Evolutionary conservation across 352 stramenopile species (phyloP), one percentile per base, ranked within the genome.

Genomic region (Phytophthora hybrid): DNA sequence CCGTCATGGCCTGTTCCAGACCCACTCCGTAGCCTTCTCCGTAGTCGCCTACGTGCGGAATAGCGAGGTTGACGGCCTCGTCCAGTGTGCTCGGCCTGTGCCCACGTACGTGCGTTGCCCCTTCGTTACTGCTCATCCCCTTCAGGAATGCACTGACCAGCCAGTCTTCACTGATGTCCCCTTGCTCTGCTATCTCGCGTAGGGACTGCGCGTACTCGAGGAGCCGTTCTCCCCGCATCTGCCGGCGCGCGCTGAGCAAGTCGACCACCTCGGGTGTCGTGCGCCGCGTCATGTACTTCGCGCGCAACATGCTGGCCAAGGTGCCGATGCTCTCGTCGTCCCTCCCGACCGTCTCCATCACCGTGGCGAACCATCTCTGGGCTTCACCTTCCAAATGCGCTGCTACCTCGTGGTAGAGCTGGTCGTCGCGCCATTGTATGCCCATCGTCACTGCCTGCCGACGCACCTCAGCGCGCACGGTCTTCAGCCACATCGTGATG

Each of bases 401-500:
- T 3, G 56, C 56, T 37, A 52, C 37, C n/a, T 62, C 37, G 37
- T 62, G 56, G 5, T 62, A 62, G 18, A 53, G 56, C 19, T 63
- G 57, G 9, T 4, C 5, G 21, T 63, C 37, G 1, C 21, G 39
- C 39, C 57, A 63, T 14, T 44, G 19, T 0, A 54, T 14, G 10
- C 57, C 57, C 57, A 63, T 54, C n/a, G 55, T 51, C 34, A 19
- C 55, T 13, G 57, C 57, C 21, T 63, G 57, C 0, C 57, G 57
- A 32, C 37, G 39, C 9, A 47, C 39, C 39, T 47, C 39, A 5
- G 39, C 39, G 9, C 39, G 39, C 39, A 26, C 23, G 14, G 53
- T 37, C 29, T 53, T 55, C 26, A 63, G 16, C 62, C 62, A 69
- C 37, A 58, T 69, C 39, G 39, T 44, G 1, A 69, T 41, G 0